These are phyloP conservation scores for Phytophthora citricola DNA, from an alignment of 352 stramenopile genomes.

Conservation along the genomic window DNA sequence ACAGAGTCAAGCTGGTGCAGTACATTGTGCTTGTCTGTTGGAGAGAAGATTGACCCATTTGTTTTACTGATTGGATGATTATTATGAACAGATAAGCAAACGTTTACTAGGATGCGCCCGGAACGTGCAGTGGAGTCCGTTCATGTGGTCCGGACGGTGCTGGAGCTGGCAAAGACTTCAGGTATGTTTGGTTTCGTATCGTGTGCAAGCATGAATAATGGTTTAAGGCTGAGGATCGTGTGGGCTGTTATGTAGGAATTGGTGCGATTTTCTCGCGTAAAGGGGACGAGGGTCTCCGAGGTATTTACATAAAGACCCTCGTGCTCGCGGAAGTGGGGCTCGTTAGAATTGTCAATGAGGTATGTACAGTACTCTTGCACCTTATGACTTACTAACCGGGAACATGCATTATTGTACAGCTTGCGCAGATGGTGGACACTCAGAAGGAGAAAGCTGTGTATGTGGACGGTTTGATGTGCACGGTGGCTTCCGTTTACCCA, in stretches of 20 bases:
- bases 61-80: neutral
- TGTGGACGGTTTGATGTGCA: slow-evolving; percentile 69
- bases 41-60: too few relatives aligned
- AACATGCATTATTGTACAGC: slow-evolving; percentile 18
- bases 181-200: slow-evolving; percentile 17
- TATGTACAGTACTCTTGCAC: slow-evolving; percentile 11
- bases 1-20: slow-evolving; percentile 49
- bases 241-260: slow-evolving; percentile 33
- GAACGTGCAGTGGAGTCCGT: slow-evolving; percentile 38
- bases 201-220: too few relatives aligned
- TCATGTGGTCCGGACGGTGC: slow-evolving; percentile 43
- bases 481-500: slow-evolving; percentile 47
- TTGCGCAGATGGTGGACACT: slow-evolving; percentile 43
- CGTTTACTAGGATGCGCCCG: slow-evolving; percentile 37
- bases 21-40: neutral
- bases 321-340: slow-evolving; percentile 62
- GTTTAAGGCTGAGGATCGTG: neutral
- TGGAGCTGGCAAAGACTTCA: slow-evolving; percentile 43
- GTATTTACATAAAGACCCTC: slow-evolving; percentile 56
- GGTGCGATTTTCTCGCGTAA: slow-evolving; percentile 64
- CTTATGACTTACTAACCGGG: too few relatives aligned
- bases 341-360: slow-evolving; percentile 57
- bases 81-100: slow-evolving; percentile 45
- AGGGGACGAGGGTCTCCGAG: slow-evolving; percentile 42
- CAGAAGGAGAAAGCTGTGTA: slow-evolving; percentile 46